Base-by-base conservation (phyloP, 768 basidiomycete species). In the Tephrocybe sp. region DNA sequence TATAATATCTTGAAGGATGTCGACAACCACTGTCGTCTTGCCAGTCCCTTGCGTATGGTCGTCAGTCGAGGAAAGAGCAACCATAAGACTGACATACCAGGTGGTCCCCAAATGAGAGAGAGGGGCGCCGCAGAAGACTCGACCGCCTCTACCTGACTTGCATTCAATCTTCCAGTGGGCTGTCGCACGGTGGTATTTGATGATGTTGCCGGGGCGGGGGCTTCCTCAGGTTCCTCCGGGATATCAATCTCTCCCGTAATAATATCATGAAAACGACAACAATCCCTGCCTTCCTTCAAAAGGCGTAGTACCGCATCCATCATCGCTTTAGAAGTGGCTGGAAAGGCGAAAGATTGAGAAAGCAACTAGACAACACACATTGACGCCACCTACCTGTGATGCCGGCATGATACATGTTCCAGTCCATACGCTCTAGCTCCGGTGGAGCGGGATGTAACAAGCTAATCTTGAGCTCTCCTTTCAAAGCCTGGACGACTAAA, bases 81-180 rank as follows among this genome's bases (percentile, higher is more conserved):
- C 5, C 3, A 13, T 9, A 15, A 22, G 5, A 38, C 5, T n/a
- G 16, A 25, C 60, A 45, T 45, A 80, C 84, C 83, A 53, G 85
- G 85, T 8, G 85, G 84, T 3, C 85, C 84, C 85, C 85, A 86
- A 6, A 87, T 84, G 32, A 87, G 58, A 25, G 81, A 77, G 24
- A 85, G 59, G 9, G 64, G 71, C 0, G 69, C 67, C 27, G 66
- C 56, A 51, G 72, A 76, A 0, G 79, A 75, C 15, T 59, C 55
- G 21, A 85, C 72, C 0, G 84, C 84, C 8, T 46, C 47, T 9
- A 68, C 58, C 62, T 87, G 86, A 59, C 83, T 86, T 11, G 64
- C 68, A 48, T 86, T 86, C 49, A 86, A 61, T 13, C 52, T 42
- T 9, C 58, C 51, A n/a, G 59, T 31, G 9, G 39, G 32, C 15